phyloP scores from a whole-genome alignment of 1,284 basidiomycete genomes.

The Sparassis latifolia region DNA sequence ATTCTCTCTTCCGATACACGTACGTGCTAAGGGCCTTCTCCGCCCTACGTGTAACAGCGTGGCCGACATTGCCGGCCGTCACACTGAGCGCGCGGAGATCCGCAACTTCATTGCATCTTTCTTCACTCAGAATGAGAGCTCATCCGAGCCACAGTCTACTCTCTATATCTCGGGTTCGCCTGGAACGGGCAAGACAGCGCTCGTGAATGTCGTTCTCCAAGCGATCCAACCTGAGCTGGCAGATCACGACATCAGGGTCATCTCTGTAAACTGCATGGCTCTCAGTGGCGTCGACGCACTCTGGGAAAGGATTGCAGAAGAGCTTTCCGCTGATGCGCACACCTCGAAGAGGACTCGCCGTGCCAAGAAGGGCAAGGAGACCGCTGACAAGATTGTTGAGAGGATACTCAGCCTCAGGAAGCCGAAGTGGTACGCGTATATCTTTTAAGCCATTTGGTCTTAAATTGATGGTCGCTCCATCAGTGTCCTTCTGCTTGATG shows the following conservation, averaged over 20 bases:
- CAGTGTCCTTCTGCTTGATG: conserved; percentile 72
- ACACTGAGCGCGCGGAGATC: conserved; percentile 50
- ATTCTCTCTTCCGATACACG: conserved; percentile 51
- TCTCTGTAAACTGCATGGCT: conserved; percentile 75
- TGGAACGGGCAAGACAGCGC: conserved; percentile 77
- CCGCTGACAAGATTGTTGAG: conserved; percentile 37
- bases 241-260: conserved; percentile 37
- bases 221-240: conserved; percentile 28
- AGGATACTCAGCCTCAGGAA: conserved; percentile 31
- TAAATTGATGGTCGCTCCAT: background rate
- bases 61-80: conserved; percentile 56
- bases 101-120: conserved; percentile 50
- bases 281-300: conserved; percentile 57
- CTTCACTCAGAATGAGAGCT: conserved; percentile 25
- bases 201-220: conserved; percentile 59
- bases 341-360: conserved; percentile 30
- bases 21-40: conserved; percentile 59
- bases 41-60: conserved; percentile 57
- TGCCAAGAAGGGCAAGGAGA: conserved; percentile 22
- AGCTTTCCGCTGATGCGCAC: conserved; percentile 32
- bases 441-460: no score
- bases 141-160: conserved; percentile 29
- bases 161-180: conserved; percentile 78
- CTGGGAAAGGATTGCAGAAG: conserved; percentile 62
- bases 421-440: conserved; percentile 48